Evolutionary conservation across 1,284 basidiomycete species (phyloP), one percentile per base, ranked within the genome.

Genomic region (Marasmius tenuissimus): DNA sequence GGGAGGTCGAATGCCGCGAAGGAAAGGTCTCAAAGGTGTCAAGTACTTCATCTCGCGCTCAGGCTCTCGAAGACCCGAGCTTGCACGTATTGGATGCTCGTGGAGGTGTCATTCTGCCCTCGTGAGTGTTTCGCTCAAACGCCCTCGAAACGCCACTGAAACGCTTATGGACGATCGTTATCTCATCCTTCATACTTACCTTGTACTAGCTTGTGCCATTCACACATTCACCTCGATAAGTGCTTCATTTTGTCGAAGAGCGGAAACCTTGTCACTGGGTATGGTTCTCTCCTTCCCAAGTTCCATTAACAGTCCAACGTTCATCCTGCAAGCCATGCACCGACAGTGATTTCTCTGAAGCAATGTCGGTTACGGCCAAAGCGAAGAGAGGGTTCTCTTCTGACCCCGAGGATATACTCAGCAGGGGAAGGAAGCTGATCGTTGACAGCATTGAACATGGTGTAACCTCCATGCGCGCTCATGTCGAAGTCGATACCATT

Each of bases 211-310:
- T 70, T 87, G 53, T 86, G 85, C 67, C 86, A 88, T 72, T 78
- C 85, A 22, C 85, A 87, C 66, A 82, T 89, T 65, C 86, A 88
- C 70, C 77, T 88, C 16, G 87, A 89, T 75, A 87, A 88, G 71
- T 87, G 85, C 70, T 87, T 86, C 70, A 81, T 89, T 57, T 75
- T 88, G 58, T 81, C 81, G 61, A 74, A 78, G 68, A 85, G 82
- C 64, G 78, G 77, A 54, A 74, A 79, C 33, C 77, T 88, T 39
- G 66, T 77, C 14, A 80, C 76, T 50, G 85, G 85, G 85, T 86
- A 72, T 57, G 77, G 51, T 35, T 48, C n/a, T 34, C 14, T 57
- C 53, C 27, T 27, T 42, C 7, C 48, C 9, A 22, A 49, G 22
- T n/a, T 50, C 18, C 39, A 39, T 62, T 37, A 57, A 55, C 18